Evolutionary conservation across 805 yeast genomes (phyloP).

Genomic region (Candida sithepensis): DNA sequence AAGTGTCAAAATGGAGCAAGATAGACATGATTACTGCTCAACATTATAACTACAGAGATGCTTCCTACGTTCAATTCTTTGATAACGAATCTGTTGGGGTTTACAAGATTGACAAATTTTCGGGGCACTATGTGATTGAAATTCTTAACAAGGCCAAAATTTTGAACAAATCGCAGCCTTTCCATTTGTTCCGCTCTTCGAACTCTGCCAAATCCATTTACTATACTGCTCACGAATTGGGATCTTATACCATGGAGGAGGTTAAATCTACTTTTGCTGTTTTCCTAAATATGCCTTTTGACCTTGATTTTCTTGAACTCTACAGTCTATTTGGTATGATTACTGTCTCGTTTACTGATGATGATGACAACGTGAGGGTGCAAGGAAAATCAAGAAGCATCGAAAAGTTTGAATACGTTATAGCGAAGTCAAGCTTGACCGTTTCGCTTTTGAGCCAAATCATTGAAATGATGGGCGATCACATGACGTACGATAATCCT

Average conservation of each 20-base stretch:
- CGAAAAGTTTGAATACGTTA: conserved; percentile 20
- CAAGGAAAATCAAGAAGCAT: conserved; percentile 27
- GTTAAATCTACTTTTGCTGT: conserved; percentile 62
- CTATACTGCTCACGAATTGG: conserved; percentile 66
- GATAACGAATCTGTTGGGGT: conserved; percentile 22
- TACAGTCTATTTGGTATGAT: conserved; percentile 25
- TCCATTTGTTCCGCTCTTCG: conserved; percentile 68
- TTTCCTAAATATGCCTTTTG: conserved; percentile 55
- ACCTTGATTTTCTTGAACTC: conserved; percentile 32
- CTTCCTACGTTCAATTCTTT: conserved; percentile 26
- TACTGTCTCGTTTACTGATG: conserved; percentile 19
- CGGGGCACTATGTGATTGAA: conserved; percentile 45
- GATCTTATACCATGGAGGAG: conserved; percentile 48
- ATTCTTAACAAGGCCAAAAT: conserved; percentile 66
- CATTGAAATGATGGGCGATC: conserved; percentile 32
- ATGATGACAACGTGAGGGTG: conserved; percentile 19
- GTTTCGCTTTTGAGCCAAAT: conserved; percentile 36
- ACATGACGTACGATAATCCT: conserved; percentile 34
- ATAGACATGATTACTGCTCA: conserved; percentile 54
- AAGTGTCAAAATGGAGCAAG: conserved; percentile 64
- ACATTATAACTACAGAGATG: conserved; percentile 33
- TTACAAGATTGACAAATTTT: conserved; percentile 22
- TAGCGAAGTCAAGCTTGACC: conserved; percentile 33
- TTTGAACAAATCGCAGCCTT: conserved; percentile 75
- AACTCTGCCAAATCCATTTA: conserved; percentile 36